Base-by-base conservation (phyloP, 2,329 filamentous ascomycete genomes). In the Xylaria sp. region DNA sequence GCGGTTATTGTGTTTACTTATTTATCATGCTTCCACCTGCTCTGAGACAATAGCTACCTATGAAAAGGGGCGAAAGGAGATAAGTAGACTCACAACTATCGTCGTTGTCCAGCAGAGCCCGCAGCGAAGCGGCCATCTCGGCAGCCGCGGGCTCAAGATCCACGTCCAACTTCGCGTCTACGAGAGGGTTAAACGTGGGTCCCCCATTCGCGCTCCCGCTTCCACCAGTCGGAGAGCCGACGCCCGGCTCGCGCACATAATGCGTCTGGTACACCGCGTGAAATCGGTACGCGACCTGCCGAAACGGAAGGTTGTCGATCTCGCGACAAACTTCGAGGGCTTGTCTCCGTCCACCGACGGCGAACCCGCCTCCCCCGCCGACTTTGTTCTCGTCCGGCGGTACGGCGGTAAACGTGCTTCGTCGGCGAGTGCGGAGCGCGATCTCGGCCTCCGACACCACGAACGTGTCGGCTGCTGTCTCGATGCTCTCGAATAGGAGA, bases 201-300 rank as follows among this genome's bases (percentile, higher is more conserved):
- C 51, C 58, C 13, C 26, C 54, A 5, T 23, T 62, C 17, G 42
- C 64, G 3, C 23, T 33, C 10, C 54, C 49, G 1, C 20, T 64
- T 10, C 31, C 60, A 15, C 44, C 20, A 7, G n/a, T 17, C 4
- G 54, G 13, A 10, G 20, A 13, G 1, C 63, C 68, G 26, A 70
- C 54, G 36, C 82, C 81, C 3, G 80, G 80, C 69, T 87, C 85
- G 71, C 80, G 81, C 63, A 80, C 82, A 74, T 88, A 49, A 6
- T 71, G 85, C 23, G 87, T 88, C 79, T 88, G 86, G 73, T 87
- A 89, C 65, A 87, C 81, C 74, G 87, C 83, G 76, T 89, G 87
- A 75, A 89, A 89, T 77, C 88, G 86, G 70, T 86, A 87, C 3
- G 85, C 85, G 73, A 89, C 88, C 77, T 89, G 86, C 77, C 84